Base-by-base conservation (phyloP, 768 basidiomycete genomes). In the Mycena crocata region DNA sequence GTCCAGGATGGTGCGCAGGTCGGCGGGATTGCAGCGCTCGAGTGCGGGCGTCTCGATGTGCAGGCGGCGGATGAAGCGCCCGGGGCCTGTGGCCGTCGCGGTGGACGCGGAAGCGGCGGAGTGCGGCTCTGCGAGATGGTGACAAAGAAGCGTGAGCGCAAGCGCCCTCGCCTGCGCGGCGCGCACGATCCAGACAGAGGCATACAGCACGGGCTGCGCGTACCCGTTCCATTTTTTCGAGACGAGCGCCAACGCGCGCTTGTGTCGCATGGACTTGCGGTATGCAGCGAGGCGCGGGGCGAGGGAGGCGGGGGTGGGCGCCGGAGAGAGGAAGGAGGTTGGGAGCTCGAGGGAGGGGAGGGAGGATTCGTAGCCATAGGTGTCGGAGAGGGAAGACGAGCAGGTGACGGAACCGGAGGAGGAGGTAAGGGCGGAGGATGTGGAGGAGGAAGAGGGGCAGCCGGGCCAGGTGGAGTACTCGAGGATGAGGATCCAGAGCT, bases 1-100 rank as follows among this genome's bases (percentile, higher is more conserved):
- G 70, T 90, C 89, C 50, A 93, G 79, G 61, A 93, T 91, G 28
- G 87, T 85, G n/a, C 89, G 83, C 40, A 93, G 80, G 71, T 92
- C 90, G 6, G 82, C 83, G 21, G 91, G 89, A 7, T 83, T 83
- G 70, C 91, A 93, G 30, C 88, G 86, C 54, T 90, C 89, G 59
- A 91, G 80, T 8, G 84, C 77, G 21, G 85, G 84, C 8, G 91
- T 93, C 80, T 93, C 90, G 74, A 93, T 88, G 72, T 92, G 91
- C 32, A 93, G 76, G 19, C 88, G 83, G 42, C 85, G 86, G 46
- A 93, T 89, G 77, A 81, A 86, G 24, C 75, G 79, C 14, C 87
- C 67, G 2, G 44, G 89, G 54, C 79, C 80, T 0, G 75, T 71
- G n/a, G n/a, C n/a, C n/a, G n/a, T n/a, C n/a, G 0, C 72, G 26